Base-by-base conservation (phyloP, 495 filamentous ascomycete species). In the Neurospora cerealis region DNA sequence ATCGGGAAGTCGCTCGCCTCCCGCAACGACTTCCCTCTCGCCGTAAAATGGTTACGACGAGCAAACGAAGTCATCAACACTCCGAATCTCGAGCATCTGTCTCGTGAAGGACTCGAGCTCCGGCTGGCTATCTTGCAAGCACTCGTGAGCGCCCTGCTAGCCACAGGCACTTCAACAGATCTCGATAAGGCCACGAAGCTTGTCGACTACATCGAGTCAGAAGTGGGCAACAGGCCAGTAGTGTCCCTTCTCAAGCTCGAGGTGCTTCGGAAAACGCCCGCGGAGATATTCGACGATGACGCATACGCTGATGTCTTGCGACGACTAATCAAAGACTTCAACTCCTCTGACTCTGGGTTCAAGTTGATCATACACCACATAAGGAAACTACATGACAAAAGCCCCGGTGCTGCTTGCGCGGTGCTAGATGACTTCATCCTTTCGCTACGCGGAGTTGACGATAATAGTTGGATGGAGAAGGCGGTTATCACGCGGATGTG, bases 241-340 rank as follows among this genome's bases (percentile, higher is more conserved):
- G 89, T 94, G n/a, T 82, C 87, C 3, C 79, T 94, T n/a, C 78
- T 96, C 70, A 89, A 86, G 75, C 85, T 96, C 19, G 91, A 96
- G 71, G 74, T 92, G 28, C 82, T 93, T 1, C 84, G 69, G 41
- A 82, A 74, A 73, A 84, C 75, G 24, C 82, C 79, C 54, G 85
- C 77, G 17, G 85, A 86, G 71, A 75, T 74, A 60, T 88, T 88
- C 72, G 84, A 89, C 71, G 77, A 77, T 38, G 79, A 80, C 21
- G 82, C 83, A 21, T 92, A 91, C 75, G 81, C 82, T 28, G 81
- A 83, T 69, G 80, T 88, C 17, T 74, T 90, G 28, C 81, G 80
- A 39, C 83, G 83, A 38, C 89, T 93, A 82, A 83, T 92, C 36
- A 82, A 86, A 46, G 81, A 83, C 13, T 81, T 89, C 17, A 82